phyloP scores from a whole-genome alignment of 2,329 filamentous ascomycete species.

The Amesomyces nigricolor region DNA sequence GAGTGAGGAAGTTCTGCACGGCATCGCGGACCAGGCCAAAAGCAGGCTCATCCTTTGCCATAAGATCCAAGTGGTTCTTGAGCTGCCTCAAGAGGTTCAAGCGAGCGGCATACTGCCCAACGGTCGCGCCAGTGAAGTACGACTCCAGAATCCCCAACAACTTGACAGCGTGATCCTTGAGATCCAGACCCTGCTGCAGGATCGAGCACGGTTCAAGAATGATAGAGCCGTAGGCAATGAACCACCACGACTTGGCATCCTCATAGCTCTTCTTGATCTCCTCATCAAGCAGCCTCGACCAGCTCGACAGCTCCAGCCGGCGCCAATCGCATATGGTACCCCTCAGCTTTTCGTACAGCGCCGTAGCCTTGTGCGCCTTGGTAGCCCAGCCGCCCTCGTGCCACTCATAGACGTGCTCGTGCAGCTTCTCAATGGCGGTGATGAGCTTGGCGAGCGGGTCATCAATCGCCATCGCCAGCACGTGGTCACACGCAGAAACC shows the following conservation, averaged over 20 bases:
- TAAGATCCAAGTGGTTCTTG: constrained; percentile 58
- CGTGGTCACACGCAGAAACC: constrained; percentile 64
- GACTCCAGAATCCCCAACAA: constrained; percentile 70
- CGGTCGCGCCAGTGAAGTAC: constrained; percentile 72
- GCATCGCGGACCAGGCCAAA: constrained; percentile 57
- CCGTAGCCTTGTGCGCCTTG: constrained; percentile 63
- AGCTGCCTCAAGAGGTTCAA: constrained; percentile 64
- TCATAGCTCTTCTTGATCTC: constrained; percentile 71
- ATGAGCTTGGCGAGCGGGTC: constrained; percentile 85
- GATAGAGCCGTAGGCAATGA: constrained; percentile 86
- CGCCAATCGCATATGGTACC: constrained; percentile 82
- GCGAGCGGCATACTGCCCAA: constrained; percentile 74
- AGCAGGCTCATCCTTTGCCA: constrained; percentile 53
- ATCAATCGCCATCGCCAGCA: constrained; percentile 68
- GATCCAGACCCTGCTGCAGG: constrained; percentile 50
- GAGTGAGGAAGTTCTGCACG: constrained; percentile 69
- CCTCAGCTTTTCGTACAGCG: constrained; percentile 72
- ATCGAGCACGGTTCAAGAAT: constrained; percentile 69
- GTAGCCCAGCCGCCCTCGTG: constrained; percentile 81
- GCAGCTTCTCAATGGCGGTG: constrained; percentile 80
- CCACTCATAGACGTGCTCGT: constrained; percentile 86
- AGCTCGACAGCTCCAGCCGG: constrained; percentile 83
- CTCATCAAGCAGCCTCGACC: constrained; percentile 81
- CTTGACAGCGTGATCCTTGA: constrained; percentile 59
- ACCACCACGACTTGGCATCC: constrained; percentile 90